Evolutionary conservation across 1,284 basidiomycete species (phyloP).

Genomic region (Moesziomyces globuligerus): DNA sequence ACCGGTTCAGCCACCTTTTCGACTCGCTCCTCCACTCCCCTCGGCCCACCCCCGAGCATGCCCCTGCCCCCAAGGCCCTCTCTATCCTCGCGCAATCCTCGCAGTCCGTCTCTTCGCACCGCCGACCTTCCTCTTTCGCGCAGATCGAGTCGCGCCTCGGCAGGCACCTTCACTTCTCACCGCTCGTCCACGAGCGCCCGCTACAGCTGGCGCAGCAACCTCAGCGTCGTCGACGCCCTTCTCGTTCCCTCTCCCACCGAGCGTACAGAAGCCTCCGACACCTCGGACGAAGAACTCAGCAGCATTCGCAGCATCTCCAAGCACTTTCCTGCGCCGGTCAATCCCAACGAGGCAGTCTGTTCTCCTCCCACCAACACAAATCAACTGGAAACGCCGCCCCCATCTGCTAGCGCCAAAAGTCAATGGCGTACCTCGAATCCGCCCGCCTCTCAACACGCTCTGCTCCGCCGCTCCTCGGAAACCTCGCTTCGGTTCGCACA

Average conservation of each 20-base stretch:
- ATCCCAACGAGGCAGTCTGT: too few relatives aligned
- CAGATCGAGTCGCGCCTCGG: constrained; percentile 21
- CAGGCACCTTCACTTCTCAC: constrained; percentile 7
- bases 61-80: constrained; percentile 33
- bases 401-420: too few relatives aligned
- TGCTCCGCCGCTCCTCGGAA: not conserved
- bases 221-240: not conserved
- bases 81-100: constrained; percentile 1
- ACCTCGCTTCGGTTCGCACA: not conserved
- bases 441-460: too few relatives aligned
- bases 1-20: not conserved
- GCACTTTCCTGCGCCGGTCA: constrained; percentile 23
- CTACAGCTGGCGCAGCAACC: constrained; percentile 8
- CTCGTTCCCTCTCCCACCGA: constrained; percentile 2
- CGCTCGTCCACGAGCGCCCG: constrained; percentile 12
- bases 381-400: too few relatives aligned
- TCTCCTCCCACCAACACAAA: too few relatives aligned
- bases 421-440: too few relatives aligned
- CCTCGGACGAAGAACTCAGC: constrained; percentile 24
- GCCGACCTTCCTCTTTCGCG: constrained; percentile 4
- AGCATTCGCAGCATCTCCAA: constrained; percentile 28
- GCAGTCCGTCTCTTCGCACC: not conserved
- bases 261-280: constrained; percentile 6
- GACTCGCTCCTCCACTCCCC: constrained; percentile 6
- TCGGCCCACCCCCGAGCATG: constrained; percentile 30